phyloP scores from a whole-genome alignment of 1,284 basidiomycete species.

The Trametes polyzona region DNA sequence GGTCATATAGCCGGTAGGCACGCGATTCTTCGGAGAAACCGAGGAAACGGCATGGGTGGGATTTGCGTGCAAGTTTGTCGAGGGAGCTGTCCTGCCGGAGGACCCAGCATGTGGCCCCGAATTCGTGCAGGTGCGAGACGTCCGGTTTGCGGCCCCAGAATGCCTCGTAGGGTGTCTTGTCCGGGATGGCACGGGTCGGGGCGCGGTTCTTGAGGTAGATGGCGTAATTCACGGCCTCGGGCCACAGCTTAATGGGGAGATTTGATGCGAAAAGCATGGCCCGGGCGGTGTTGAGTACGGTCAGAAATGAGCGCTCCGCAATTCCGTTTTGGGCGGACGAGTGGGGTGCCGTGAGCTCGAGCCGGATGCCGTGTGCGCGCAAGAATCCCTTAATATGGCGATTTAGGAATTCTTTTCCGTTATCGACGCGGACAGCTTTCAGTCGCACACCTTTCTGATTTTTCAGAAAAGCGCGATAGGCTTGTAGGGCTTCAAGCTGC shows the following conservation, averaged over 20 bases:
- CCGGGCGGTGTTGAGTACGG: conserved; percentile 14
- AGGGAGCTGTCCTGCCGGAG: conserved; percentile 12
- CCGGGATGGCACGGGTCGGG: conserved; percentile 8
- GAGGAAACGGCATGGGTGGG: too few relatives aligned
- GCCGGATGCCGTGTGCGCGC: too few relatives aligned
- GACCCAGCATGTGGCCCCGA: conserved; percentile 15
- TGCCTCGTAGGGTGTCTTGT: conserved; percentile 22
- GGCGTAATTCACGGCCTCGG: conserved; percentile 27
- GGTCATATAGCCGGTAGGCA: too few relatives aligned
- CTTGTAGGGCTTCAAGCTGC: too few relatives aligned
- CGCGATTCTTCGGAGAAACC: too few relatives aligned
- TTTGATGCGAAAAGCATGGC: conserved; percentile 24
- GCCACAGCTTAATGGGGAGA: conserved; percentile 34
- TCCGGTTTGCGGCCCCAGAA: conserved; percentile 20
- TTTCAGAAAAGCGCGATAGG: too few relatives aligned
- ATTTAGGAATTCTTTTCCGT: too few relatives aligned
- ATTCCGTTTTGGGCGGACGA: too few relatives aligned
- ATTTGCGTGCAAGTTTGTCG: conserved; percentile 38
- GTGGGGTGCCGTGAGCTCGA: too few relatives aligned
- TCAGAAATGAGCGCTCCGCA: conserved; percentile 38
- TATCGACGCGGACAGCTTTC: too few relatives aligned
- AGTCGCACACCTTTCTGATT: too few relatives aligned
- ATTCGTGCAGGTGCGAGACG: conserved; percentile 14
- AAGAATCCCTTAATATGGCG: too few relatives aligned
- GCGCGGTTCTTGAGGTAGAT: conserved; percentile 32